phyloP scores from a whole-genome alignment of 1,284 basidiomycete genomes.

The Tranzscheliella williamsii region DNA sequence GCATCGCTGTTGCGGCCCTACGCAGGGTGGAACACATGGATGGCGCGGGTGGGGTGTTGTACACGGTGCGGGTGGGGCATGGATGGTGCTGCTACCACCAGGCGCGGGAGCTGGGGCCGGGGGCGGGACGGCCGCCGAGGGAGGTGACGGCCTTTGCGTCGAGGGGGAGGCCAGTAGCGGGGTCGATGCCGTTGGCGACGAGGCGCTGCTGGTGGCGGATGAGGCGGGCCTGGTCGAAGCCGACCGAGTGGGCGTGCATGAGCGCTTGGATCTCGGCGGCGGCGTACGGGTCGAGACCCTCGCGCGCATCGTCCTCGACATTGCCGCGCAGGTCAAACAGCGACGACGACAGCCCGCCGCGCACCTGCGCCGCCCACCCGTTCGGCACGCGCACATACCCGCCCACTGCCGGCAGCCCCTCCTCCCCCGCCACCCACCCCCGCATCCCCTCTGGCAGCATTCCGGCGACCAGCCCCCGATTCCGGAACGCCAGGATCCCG shows the following conservation, averaged over 20 bases:
- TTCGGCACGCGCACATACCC: not conserved
- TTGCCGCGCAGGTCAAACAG: conserved; percentile 57
- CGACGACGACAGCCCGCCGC: conserved; percentile 37
- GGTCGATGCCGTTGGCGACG: conserved; percentile 50
- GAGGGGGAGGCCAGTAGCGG: conserved; percentile 52
- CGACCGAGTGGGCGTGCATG: conserved; percentile 43
- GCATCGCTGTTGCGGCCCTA: too few relatives aligned
- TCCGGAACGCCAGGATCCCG: conserved; percentile 21
- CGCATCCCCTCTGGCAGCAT: conserved; percentile 13
- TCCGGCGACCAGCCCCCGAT: conserved; percentile 11
- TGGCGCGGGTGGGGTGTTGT: too few relatives aligned
- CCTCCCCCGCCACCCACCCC: conserved; percentile 6
- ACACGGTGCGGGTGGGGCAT: too few relatives aligned
- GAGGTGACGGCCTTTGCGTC: conserved; percentile 55
- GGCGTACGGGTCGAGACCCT: conserved; percentile 47
- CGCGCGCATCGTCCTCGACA: conserved; percentile 41
- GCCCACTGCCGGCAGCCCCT: too few relatives aligned
- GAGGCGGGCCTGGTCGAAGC: conserved; percentile 55
- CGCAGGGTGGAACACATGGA: too few relatives aligned
- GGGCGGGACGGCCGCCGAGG: conserved; percentile 11
- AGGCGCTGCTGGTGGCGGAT: conserved; percentile 50
- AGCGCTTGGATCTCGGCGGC: conserved; percentile 48
- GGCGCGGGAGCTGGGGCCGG: not conserved
- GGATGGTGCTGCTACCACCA: too few relatives aligned
- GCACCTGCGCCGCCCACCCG: conserved; percentile 37